Evolutionary conservation across 805 yeast genomes (phyloP), one percentile per base, ranked within the genome.

Genomic region (Lachancea cidri): DNA sequence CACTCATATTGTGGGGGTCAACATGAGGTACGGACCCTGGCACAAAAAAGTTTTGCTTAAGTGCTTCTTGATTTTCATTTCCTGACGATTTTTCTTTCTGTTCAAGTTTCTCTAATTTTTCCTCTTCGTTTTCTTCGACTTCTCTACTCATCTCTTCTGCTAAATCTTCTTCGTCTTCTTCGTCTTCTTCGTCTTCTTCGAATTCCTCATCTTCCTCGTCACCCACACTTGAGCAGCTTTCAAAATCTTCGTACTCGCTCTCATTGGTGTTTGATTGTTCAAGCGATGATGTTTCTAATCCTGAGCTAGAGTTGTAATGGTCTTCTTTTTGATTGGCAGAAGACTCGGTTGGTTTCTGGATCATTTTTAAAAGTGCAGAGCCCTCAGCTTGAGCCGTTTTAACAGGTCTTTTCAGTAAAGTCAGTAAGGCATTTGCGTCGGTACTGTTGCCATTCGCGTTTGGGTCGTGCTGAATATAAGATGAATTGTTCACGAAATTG

Each of bases 171-270:
- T 15, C 35, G 15, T 16, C 33, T 15, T 56, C 59, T 19, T 52
- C 54, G 14, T 47, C 52, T n/a, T 47, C 45, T 15, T 45, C 53
- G 4, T 44, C 42, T 16, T 22, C 27, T 22, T 22, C 27, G 27
- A 22, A 11, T 22, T 22, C 9, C 7, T 22, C 27, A 22, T 11
- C 27, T 22, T 39, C 42, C 20, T 46, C 53, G 9, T 45, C 48
- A n/a, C n/a, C n/a, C n/a, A n/a, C n/a, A n/a, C 50, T 58, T 2
- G 60, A 53, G 35, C 55, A 46, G 35, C 55, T 52, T 48, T 58
- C 61, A 37, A 59, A 62, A 17, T 52, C 59, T 25, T 54, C 60
- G 32, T 60, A 57, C 17, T 39, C 43, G 6, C 11, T 11, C 7
- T 7, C 27, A 22, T 22, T 22, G 9, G 27, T 22, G 11, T 11